A percentile compares a stretch with the other conserved stretches of the same genome.
Evolutionary conservation across 305 asterid species (phyloP).

Genomic region (Nicotiana rustica): DNA sequence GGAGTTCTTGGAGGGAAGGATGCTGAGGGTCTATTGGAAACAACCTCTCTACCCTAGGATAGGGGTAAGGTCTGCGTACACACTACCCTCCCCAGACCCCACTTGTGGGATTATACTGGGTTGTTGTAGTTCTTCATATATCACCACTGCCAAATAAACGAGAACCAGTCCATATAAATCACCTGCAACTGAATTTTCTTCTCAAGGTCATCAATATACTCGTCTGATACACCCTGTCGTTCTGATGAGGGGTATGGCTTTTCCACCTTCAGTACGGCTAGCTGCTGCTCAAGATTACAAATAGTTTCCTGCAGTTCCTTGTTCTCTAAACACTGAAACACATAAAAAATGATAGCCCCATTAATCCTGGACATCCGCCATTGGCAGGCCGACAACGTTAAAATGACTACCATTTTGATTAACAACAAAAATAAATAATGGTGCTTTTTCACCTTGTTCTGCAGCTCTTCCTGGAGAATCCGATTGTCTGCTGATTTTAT

Average conservation of each 20-base stretch:
- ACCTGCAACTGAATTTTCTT: constrained; percentile 85
- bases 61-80: too few relatives aligned
- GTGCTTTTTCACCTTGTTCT: constrained; percentile 65
- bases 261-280: constrained; percentile 57
- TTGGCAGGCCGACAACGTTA: background rate
- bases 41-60: background rate
- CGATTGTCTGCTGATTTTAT: constrained; percentile 95
- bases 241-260: constrained; percentile 51
- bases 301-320: constrained; percentile 73
- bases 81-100: background rate
- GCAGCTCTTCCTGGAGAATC: constrained; percentile 93
- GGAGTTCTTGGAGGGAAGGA: too few relatives aligned
- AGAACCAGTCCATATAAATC: constrained; percentile 8
- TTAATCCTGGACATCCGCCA: background rate
- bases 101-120: background rate
- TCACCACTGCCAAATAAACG: background rate
- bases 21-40: too few relatives aligned
- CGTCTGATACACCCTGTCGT: constrained; percentile 63
- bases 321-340: constrained; percentile 74
- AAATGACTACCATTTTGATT: constrained; percentile 15
- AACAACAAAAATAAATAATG: constrained; percentile 10
- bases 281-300: constrained; percentile 72
- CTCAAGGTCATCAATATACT: constrained; percentile 66
- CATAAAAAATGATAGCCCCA: constrained; percentile 24
- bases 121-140: background rate